Base-by-base conservation (phyloP, 208 protist species). In the Trypanosoma lewisi region DNA sequence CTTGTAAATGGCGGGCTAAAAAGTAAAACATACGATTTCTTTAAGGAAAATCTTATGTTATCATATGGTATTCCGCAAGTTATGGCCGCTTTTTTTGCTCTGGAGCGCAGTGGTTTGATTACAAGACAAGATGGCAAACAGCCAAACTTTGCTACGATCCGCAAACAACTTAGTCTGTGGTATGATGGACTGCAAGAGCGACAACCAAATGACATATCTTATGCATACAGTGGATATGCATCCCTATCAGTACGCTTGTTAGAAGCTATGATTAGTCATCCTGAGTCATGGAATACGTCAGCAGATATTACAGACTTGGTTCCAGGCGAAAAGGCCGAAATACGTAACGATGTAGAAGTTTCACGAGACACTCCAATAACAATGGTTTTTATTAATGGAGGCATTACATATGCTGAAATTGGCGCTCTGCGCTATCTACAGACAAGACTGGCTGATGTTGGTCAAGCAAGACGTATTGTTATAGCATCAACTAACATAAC, bases 311-410 rank as follows among this genome's bases (percentile, higher is more conserved):
- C 77, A 1, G 81, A 83, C 27, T 39, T 81, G 2, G n/a, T 93
- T 14, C 54, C 75, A 41, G 77, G 79, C 14, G 77, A 80, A 37
- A 83, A 82, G 39, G 70, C 61, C 27, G 83, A 89, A 70, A 64
- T 89, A 28, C 44, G 62, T 23, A 85, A 75, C 58, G 56, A 72
- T 21, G 64, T 75, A 17, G 74, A 83, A 25, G 41, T 71, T 66
- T 48, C 75, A 33, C 58, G 51, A 11, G 65, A 31, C 5, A 50
- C 76, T 31, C 73, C 75, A 25, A 79, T 65, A 42, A 75, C 71
- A 3, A 63, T 98, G 37, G 76, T 98, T 31, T 95, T 96, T 77
- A 87, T 98, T 51, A 82, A 98, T 54, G 96, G 96, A 17, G 97
- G 97, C 17, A 68, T 97, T 25, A 98, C 96, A 3, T 85, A 80